Conservation (phyloP, 805 yeast genomes). For the Saccharomycodes ludwigii region DNA sequence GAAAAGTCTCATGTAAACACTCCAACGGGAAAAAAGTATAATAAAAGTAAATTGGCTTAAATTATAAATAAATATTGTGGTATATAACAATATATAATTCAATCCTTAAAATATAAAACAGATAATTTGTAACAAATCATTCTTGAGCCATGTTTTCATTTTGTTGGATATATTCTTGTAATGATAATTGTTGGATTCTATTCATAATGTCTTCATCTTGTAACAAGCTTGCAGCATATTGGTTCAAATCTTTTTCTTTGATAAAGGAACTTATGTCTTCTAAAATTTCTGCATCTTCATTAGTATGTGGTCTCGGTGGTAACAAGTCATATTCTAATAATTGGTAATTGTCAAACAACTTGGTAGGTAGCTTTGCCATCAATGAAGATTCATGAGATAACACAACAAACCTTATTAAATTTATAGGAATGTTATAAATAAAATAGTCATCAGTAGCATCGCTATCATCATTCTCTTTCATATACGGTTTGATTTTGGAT, state of each 20-base stretch:
- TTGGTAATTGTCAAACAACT: conserved; percentile 49
- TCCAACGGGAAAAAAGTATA: too few relatives aligned
- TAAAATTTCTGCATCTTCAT: conserved; percentile 22
- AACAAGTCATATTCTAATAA: conserved; percentile 60
- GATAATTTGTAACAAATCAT: too few relatives aligned
- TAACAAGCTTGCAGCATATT: conserved; percentile 16
- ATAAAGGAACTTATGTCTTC: conserved; percentile 25
- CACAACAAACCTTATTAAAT: conserved; percentile 54
- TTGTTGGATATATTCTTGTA: conserved; percentile 20
- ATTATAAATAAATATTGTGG: too few relatives aligned
- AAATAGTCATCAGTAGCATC: conserved; percentile 12
- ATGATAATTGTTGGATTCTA: conserved; percentile 21
- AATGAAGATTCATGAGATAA: conserved; percentile 59
- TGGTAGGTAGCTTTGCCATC: conserved; percentile 56
- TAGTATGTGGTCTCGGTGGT: conserved; percentile 41
- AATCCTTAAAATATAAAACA: too few relatives aligned
- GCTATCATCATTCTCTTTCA: background rate
- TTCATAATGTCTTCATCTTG: conserved; percentile 22
- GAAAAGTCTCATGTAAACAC: too few relatives aligned
- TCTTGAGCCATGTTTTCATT: too few relatives aligned
- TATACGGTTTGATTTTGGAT: background rate
- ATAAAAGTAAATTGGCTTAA: too few relatives aligned
- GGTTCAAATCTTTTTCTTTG: conserved; percentile 19
- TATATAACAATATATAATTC: too few relatives aligned
- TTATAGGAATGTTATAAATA: conserved; percentile 34